Conservation (phyloP, 2,329 filamentous ascomycete species). For the Penicillium concentricum region DNA sequence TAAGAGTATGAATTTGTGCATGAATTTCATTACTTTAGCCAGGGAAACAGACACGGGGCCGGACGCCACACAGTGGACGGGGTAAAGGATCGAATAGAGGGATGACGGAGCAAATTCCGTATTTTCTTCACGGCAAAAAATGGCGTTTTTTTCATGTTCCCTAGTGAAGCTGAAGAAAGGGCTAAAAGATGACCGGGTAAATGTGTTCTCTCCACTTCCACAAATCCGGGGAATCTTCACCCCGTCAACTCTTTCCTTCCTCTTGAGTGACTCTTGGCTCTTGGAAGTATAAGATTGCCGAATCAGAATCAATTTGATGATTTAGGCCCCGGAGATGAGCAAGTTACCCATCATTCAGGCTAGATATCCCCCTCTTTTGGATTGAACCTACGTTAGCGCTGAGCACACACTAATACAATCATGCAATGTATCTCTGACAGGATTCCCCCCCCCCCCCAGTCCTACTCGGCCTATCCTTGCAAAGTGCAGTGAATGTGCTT, state of each 20-base stretch:
- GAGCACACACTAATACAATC: neutral
- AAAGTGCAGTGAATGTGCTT: neutral
- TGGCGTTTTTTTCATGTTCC: neutral
- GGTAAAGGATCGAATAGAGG: neutral
- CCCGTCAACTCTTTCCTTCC: neutral
- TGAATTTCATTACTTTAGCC: neutral
- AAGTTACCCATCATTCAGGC: neutral
- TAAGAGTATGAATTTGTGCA: neutral
- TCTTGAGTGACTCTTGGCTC: neutral
- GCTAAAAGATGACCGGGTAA: slow-evolving; percentile 1
- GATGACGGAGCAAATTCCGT: slow-evolving; percentile 13
- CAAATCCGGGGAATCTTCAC: neutral
- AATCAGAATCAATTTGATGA: neutral
- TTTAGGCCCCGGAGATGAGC: neutral
- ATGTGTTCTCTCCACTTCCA: neutral
- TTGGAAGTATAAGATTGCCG: neutral
- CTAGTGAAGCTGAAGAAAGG: neutral
- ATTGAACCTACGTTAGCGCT: neutral
- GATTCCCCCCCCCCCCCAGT: no score
- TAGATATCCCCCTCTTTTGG: neutral
- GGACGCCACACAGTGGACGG: neutral
- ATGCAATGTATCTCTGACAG: neutral
- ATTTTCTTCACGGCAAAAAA: slow-evolving; percentile 10
- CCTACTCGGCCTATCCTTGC: neutral
- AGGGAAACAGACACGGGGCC: neutral